A percentile compares a stretch with the other conserved stretches of the same genome.
phyloP scores from a whole-genome alignment of 2,329 filamentous ascomycete genomes.

The Aureobasidium leucospermi region DNA sequence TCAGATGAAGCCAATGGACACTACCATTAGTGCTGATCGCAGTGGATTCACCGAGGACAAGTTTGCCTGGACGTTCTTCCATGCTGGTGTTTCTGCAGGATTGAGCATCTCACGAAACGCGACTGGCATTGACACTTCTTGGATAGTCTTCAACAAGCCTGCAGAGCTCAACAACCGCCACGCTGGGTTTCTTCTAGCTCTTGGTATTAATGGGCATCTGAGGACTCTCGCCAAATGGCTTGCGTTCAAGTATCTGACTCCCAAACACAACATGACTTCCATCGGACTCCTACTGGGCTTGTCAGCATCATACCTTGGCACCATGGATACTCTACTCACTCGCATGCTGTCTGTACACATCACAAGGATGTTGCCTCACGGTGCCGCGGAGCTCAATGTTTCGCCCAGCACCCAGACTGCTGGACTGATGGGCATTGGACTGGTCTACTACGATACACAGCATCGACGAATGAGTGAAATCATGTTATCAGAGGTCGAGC shows the following conservation, averaged over 20 bases:
- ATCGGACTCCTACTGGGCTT: conserved; percentile 89
- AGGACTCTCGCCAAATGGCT: conserved; percentile 95
- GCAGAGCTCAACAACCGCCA: conserved; percentile 91
- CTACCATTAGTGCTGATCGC: conserved; percentile 89
- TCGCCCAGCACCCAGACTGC: conserved; percentile 91
- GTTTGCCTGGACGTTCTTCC: conserved; percentile 97
- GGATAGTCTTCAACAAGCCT: conserved; percentile 98
- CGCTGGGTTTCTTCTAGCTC: conserved; percentile 81
- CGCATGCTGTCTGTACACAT: conserved; percentile 91
- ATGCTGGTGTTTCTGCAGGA: conserved; percentile 89
- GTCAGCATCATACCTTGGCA: conserved; percentile 88
- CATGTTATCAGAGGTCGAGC: conserved; percentile 95
- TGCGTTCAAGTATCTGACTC: conserved; percentile 96
- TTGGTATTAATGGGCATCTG: conserved; percentile 92
- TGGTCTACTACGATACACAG: conserved; percentile 90
- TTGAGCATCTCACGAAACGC: conserved; percentile 83
- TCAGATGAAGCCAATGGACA: conserved; percentile 83
- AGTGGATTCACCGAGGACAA: conserved; percentile 86
- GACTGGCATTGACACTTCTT: conserved; percentile 93
- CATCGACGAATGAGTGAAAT: conserved; percentile 98
- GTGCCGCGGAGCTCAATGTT: conserved; percentile 87
- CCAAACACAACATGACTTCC: conserved; percentile 98
- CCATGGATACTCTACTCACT: conserved; percentile 94
- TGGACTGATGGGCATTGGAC: conserved; percentile 91
- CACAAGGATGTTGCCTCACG: conserved; percentile 84